phyloP scores from a whole-genome alignment of 75 land plant genomes.

The Pinus taeda region DNA sequence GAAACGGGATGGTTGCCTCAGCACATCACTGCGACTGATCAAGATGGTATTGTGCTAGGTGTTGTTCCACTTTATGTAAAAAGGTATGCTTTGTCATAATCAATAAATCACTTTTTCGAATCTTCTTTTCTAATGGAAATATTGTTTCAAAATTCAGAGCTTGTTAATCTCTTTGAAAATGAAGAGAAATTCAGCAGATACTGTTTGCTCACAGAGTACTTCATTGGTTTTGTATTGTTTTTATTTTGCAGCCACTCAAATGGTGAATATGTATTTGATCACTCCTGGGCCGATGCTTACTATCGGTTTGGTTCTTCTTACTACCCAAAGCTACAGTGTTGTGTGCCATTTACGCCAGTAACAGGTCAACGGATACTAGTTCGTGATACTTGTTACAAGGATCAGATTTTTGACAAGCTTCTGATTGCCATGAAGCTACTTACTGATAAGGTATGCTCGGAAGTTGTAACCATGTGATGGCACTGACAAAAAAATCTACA shows the following conservation, averaged over 20 bases:
- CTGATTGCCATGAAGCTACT: conserved; percentile 71
- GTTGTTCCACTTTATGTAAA: conserved; percentile 96
- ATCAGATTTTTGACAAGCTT: conserved; percentile 73
- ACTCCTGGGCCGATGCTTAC: conserved; percentile 95
- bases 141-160: neutral
- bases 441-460: conserved; percentile 50
- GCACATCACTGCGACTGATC: conserved; percentile 81
- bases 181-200: neutral
- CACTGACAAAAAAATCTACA: neutral
- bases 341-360: conserved; percentile 97
- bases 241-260: conserved; percentile 82
- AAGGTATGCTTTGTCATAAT: conserved; percentile 50
- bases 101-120: neutral
- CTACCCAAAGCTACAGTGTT: conserved; percentile 94
- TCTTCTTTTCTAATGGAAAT: neutral
- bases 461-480: neutral
- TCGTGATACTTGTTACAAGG: conserved; percentile 53
- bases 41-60: conserved; percentile 59
- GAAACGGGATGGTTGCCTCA: conserved; percentile 95
- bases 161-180: neutral
- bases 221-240: neutral
- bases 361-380: conserved; percentile 94
- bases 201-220: neutral
- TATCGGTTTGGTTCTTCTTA: conserved; percentile 75
- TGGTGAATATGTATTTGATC: conserved; percentile 99